Evolutionary conservation across 1,139 yeast species (phyloP), one percentile per base, ranked within the genome.

Genomic region (Suhomyces panamericanus): DNA sequence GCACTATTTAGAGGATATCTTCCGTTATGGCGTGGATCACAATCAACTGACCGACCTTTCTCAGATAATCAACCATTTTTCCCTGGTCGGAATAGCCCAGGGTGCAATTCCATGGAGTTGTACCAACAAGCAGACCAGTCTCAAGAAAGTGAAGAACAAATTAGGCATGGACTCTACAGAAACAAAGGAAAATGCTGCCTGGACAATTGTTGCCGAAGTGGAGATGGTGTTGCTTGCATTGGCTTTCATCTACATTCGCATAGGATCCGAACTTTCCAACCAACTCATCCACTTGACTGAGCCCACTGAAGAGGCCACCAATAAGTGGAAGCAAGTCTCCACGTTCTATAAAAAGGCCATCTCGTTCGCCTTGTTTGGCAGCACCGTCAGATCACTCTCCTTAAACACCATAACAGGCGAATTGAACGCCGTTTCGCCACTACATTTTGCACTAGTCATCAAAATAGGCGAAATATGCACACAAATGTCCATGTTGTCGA

Each of bases 401-500:
- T 9, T 24, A 14, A 36, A 30, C 24, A 16, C 24, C 10, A 13
- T 52, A 10, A n/a, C 20, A 27, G 15, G 20, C 17, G 17, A 33
- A 7, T 2, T 31, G 28, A 32, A 29, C 14, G 24, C 13, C 16
- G 30, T 28, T 12, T 35, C 39, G 15, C 47, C 42, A 6, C 20
- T 52, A n/a, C 38, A 62, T 6, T 63, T 57, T 42, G 46, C 56
- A 4, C 57, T 70, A 28, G 42, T 71, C 3, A 57, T 54, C 16
- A 69, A 66, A 41, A 55, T 70, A 1, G 57, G 63, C 38, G 60
- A 60, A 34, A 56, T 69, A 7, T 62, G 70, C 39, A 64, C 68
- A 32, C 79, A 74, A 50, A 64, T 73, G 66, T 66, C 76, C 1
- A 69, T 70, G 7, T 56, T 74, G 30, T 62, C 70, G 20, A 74